phyloP scores from a whole-genome alignment of 441 rosid species.

The Corymbia citriodora region DNA sequence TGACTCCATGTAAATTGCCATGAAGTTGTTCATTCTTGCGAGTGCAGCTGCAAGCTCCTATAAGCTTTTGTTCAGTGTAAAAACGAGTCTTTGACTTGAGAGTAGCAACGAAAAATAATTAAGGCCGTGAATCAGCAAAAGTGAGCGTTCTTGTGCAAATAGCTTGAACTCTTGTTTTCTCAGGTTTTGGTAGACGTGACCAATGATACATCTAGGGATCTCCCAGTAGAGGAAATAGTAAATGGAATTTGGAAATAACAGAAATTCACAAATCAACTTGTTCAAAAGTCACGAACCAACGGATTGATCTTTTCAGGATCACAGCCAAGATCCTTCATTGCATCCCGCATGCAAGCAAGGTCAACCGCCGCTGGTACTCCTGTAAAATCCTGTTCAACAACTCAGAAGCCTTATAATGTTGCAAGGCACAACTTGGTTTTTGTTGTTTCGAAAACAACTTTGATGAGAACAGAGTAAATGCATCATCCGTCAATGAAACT shows the following conservation, averaged over 20 bases:
- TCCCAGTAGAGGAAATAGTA: background rate
- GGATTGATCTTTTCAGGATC: constrained; percentile 65
- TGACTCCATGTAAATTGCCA: background rate
- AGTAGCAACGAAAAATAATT: background rate
- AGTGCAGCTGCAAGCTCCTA: background rate
- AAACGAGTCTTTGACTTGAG: background rate
- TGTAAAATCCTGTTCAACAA: constrained; percentile 43
- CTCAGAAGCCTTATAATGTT: background rate
- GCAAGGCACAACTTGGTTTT: background rate
- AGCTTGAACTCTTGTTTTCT: background rate
- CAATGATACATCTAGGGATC: background rate
- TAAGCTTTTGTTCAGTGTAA: background rate
- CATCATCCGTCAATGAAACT: background rate
- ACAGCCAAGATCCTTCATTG: constrained; percentile 47
- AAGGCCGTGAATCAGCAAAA: background rate
- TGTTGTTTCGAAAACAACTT: background rate
- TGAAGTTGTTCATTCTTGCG: background rate
- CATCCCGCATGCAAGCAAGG: constrained; percentile 65
- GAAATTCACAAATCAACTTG: background rate
- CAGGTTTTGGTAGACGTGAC: background rate
- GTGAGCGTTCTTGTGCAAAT: background rate
- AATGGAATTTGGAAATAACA: background rate
- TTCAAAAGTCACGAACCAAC: constrained; percentile 32
- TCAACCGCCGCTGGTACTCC: constrained; percentile 65
- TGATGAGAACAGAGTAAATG: background rate